Percentiles rank a stretch among this genome's conserved stretches.
These are phyloP conservation scores for Aspergillus ruber DNA, from an alignment of 2,329 filamentous ascomycete genomes.

Conservation along the genomic window DNA sequence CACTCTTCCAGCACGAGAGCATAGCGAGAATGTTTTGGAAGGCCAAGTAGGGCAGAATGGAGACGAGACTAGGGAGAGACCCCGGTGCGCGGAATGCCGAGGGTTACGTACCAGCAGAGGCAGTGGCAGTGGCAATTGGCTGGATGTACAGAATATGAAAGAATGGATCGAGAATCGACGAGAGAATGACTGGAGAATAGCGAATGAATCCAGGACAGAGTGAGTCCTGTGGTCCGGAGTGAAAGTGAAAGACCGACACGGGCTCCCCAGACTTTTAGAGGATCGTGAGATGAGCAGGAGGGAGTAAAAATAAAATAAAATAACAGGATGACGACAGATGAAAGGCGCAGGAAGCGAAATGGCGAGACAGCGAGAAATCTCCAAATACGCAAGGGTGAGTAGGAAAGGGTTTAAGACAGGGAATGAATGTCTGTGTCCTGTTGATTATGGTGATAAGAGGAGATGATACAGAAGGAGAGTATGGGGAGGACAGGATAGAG, in stretches of 20 bases:
- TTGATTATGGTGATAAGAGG: not conserved
- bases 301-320: not conserved
- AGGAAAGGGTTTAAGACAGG: not conserved
- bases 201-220: slow-evolving; percentile 2
- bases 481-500: slow-evolving; percentile 6
- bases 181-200: not conserved
- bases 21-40: not conserved
- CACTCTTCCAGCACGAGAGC: not conserved
- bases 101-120: no score
- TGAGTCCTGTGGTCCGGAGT: slow-evolving; percentile 8
- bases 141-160: not conserved
- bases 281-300: slow-evolving; percentile 3
- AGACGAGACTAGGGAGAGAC: not conserved
- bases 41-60: not conserved
- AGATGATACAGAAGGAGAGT: slow-evolving; percentile 1
- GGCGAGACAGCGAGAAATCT: not conserved
- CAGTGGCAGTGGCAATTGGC: not conserved
- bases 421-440: not conserved
- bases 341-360: not conserved
- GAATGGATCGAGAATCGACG: no score
- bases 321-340: not conserved
- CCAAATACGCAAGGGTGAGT: not conserved
- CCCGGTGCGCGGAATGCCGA: not conserved
- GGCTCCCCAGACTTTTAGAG: not conserved
- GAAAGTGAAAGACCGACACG: slow-evolving; percentile 15